Percentiles rank a stretch among this genome's conserved stretches.
Evolutionary conservation across 768 basidiomycete species (phyloP).

Genomic region (Pleurotus citrinopileatus): DNA sequence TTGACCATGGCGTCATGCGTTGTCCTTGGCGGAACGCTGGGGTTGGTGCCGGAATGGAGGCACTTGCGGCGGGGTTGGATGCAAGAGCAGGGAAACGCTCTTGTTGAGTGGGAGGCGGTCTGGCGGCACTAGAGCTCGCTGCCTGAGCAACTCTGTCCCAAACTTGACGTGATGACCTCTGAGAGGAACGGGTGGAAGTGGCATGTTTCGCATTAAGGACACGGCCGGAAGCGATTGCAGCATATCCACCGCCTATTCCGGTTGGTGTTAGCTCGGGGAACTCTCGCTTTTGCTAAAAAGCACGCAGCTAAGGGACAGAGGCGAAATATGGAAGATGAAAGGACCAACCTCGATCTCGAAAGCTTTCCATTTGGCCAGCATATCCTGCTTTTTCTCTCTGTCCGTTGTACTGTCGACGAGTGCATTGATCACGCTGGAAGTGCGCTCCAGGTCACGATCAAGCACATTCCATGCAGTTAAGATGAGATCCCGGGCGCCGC

Average conservation of each 20-base stretch:
- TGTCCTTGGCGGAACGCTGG: constrained; percentile 41
- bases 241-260: constrained; percentile 61
- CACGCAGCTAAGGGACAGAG: neutral
- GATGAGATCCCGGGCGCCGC: constrained; percentile 79
- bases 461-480: constrained; percentile 78
- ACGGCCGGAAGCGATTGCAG: constrained; percentile 77
- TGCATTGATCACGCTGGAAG: constrained; percentile 68
- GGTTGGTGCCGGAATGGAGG: constrained; percentile 16
- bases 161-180: constrained; percentile 61
- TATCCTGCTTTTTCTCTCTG: constrained; percentile 75
- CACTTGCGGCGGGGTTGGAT: constrained; percentile 1
- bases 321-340: neutral
- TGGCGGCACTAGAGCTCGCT: constrained; percentile 46
- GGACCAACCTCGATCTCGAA: constrained; percentile 74
- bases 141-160: constrained; percentile 89
- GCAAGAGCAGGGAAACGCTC: constrained; percentile 15
- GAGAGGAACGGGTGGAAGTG: constrained; percentile 55
- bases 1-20: constrained; percentile 63
- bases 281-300: constrained; percentile 70
- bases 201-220: constrained; percentile 82
- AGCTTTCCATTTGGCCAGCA: constrained; percentile 77
- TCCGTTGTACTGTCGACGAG: constrained; percentile 80
- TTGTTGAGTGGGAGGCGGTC: constrained; percentile 9
- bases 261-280: constrained; percentile 76
- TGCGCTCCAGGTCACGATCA: constrained; percentile 58